phyloP scores from a whole-genome alignment of 2,329 filamentous ascomycete genomes.

The Fusarium udum region DNA sequence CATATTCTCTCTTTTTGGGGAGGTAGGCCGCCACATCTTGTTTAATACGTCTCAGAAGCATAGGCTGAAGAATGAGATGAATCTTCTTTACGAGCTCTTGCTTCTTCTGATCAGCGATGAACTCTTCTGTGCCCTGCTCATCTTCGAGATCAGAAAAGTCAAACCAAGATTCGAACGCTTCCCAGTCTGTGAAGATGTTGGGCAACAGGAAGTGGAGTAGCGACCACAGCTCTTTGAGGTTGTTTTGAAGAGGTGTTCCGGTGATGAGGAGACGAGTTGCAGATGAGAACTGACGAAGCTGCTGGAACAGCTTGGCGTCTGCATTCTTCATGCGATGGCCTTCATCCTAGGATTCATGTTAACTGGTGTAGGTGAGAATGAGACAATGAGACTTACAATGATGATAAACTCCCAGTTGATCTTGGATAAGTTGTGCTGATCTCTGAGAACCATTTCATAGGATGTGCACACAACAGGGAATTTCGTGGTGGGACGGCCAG shows the following conservation, averaged over 20 bases:
- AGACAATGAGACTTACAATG: slow-evolving; percentile 65
- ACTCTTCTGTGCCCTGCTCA: slow-evolving; percentile 78
- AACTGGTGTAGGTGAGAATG: slow-evolving; percentile 21
- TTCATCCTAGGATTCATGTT: slow-evolving; percentile 71
- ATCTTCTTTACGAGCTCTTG: slow-evolving; percentile 73
- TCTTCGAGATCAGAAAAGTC: slow-evolving; percentile 94
- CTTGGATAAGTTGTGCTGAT: slow-evolving; percentile 80
- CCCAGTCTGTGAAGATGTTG: slow-evolving; percentile 90
- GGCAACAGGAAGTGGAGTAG: slow-evolving; percentile 92
- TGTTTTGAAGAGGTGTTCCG: slow-evolving; percentile 94
- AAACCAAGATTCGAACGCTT: slow-evolving; percentile 95
- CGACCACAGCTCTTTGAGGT: slow-evolving; percentile 94
- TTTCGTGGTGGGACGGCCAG: slow-evolving; percentile 64
- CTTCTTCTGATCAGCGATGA: slow-evolving; percentile 78
- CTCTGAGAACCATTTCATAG: slow-evolving; percentile 95
- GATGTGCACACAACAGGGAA: slow-evolving; percentile 95
- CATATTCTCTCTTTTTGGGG: slow-evolving; percentile 97
- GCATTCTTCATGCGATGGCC: slow-evolving; percentile 98
- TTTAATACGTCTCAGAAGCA: slow-evolving; percentile 88
- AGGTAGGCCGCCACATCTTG: slow-evolving; percentile 89
- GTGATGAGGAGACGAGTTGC: slow-evolving; percentile 93
- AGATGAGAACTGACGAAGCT: slow-evolving; percentile 87
- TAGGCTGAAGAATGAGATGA: slow-evolving; percentile 90
- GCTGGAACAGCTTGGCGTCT: slow-evolving; percentile 89
- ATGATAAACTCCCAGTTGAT: slow-evolving; percentile 98